Evolutionary conservation across 768 basidiomycete genomes (phyloP).

Genomic region (Mycena albidolilacea): DNA sequence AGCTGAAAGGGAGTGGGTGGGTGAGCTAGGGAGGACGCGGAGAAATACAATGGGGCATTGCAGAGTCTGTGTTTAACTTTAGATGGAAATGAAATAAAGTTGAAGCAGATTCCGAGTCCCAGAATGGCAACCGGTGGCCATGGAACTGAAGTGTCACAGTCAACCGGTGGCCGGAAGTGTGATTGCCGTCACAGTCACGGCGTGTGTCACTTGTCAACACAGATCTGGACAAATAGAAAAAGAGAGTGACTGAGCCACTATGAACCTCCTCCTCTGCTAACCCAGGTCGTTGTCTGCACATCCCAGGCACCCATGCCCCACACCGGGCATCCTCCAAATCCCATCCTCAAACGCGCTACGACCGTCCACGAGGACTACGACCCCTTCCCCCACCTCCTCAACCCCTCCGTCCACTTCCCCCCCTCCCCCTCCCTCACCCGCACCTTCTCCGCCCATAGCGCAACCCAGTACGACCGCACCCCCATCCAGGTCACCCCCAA

Average conservation of each 20-base stretch:
- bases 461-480: slow-evolving; percentile 81
- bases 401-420: slow-evolving; percentile 64
- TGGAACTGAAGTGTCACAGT: too few species aligned
- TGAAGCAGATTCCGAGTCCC: too few species aligned
- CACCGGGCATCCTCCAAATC: slow-evolving; percentile 46
- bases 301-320: not conserved
- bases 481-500: slow-evolving; percentile 84
- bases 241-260: too few species aligned
- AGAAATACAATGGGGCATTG: not conserved
- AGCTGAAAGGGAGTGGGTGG: not conserved
- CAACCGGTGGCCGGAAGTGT: too few species aligned
- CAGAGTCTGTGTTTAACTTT: not conserved
- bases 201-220: too few species aligned
- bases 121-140: too few species aligned
- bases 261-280: not conserved
- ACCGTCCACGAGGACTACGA: slow-evolving; percentile 35
- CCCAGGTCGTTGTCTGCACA: not conserved
- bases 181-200: too few species aligned
- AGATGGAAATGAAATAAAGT: not conserved
- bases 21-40: too few species aligned
- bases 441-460: slow-evolving; percentile 67
- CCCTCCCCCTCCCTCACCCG: slow-evolving; percentile 67
- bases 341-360: slow-evolving; percentile 69
- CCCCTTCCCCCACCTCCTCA: slow-evolving; percentile 43
- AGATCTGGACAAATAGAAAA: too few species aligned